phyloP scores from a whole-genome alignment of 768 basidiomycete species.

The Mycena capillaripes region DNA sequence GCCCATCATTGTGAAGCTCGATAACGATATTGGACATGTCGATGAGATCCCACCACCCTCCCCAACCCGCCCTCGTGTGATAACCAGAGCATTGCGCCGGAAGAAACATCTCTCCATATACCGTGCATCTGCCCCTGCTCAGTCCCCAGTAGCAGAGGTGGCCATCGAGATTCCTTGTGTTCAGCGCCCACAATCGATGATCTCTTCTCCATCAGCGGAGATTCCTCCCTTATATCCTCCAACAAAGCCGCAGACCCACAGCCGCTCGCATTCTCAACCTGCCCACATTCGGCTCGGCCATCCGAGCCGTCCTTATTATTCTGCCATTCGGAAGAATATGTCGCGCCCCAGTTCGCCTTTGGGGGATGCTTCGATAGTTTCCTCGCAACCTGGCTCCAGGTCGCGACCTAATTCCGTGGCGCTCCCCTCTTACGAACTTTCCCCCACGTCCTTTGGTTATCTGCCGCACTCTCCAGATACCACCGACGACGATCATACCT shows the following conservation, averaged over 20 bases:
- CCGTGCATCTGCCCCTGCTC: slow-evolving; percentile 30
- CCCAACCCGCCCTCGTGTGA: slow-evolving; percentile 12
- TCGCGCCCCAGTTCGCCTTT: slow-evolving; percentile 56
- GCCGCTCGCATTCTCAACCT: slow-evolving; percentile 43
- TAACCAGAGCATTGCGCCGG: slow-evolving; percentile 27
- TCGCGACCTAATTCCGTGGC: not conserved
- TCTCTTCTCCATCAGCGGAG: slow-evolving; percentile 20
- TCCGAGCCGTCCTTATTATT: slow-evolving; percentile 68
- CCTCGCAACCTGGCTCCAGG: slow-evolving; percentile 17
- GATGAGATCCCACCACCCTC: not conserved
- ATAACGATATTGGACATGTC: slow-evolving; percentile 10
- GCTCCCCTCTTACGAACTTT: slow-evolving; percentile 29
- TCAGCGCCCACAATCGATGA: slow-evolving; percentile 32
- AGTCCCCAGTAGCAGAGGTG: slow-evolving; percentile 32
- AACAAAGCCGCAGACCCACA: slow-evolving; percentile 25
- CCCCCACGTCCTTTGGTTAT: slow-evolving; percentile 33
- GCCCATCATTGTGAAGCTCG: slow-evolving; percentile 26
- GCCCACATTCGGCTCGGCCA: slow-evolving; percentile 58
- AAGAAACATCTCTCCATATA: slow-evolving; percentile 34
- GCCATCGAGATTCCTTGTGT: slow-evolving; percentile 27
- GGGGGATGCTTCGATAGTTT: slow-evolving; percentile 18
- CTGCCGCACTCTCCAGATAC: slow-evolving; percentile 46
- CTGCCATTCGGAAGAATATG: slow-evolving; percentile 62
- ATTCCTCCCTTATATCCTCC: slow-evolving; percentile 32
- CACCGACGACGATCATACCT: slow-evolving; percentile 45